phyloP scores from a whole-genome alignment of 352 stramenopile genomes.

The Pythium aphanidermatum region DNA sequence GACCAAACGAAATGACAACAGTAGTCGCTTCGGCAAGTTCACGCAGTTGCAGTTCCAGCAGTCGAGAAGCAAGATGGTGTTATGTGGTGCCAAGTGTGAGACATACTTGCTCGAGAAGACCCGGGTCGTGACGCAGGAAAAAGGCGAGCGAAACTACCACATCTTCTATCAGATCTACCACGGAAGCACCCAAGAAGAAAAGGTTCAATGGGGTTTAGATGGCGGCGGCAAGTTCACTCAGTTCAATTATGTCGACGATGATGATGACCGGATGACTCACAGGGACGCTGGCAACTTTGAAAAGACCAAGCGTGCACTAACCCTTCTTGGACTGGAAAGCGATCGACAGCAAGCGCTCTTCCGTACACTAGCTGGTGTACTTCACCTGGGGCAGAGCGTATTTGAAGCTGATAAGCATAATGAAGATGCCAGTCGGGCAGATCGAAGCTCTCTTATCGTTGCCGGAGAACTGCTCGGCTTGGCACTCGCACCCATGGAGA shows the following conservation, averaged over 20 bases:
- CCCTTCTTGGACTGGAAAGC: constrained; percentile 46
- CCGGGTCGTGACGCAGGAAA: constrained; percentile 89
- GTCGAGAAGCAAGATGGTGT: constrained; percentile 33
- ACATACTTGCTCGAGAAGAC: constrained; percentile 97
- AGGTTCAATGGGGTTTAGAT: constrained; percentile 38
- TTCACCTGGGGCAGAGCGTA: constrained; percentile 71
- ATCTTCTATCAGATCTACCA: constrained; percentile 93
- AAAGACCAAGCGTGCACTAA: constrained; percentile 54
- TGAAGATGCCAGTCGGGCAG: constrained; percentile 46
- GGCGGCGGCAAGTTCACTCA: constrained; percentile 10
- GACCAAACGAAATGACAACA: constrained; percentile 97
- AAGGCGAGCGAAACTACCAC: constrained; percentile 93
- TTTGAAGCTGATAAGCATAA: constrained; percentile 48
- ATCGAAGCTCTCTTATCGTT: constrained; percentile 29
- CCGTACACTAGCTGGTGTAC: constrained; percentile 56
- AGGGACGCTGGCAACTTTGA: constrained; percentile 45
- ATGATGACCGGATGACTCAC: constrained; percentile 32
- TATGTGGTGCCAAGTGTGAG: constrained; percentile 88
- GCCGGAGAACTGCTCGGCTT: constrained; percentile 47
- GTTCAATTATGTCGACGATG: constrained; percentile 47
- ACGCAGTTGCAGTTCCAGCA: constrained; percentile 93
- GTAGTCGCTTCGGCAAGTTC: constrained; percentile 94
- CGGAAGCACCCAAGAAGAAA: constrained; percentile 31
- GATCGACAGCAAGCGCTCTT: constrained; percentile 63
- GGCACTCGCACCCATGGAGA: constrained; percentile 39